Base-by-base conservation (phyloP, 495 filamentous ascomycete species). In the Hypoxylon lienhwacheense region DNA sequence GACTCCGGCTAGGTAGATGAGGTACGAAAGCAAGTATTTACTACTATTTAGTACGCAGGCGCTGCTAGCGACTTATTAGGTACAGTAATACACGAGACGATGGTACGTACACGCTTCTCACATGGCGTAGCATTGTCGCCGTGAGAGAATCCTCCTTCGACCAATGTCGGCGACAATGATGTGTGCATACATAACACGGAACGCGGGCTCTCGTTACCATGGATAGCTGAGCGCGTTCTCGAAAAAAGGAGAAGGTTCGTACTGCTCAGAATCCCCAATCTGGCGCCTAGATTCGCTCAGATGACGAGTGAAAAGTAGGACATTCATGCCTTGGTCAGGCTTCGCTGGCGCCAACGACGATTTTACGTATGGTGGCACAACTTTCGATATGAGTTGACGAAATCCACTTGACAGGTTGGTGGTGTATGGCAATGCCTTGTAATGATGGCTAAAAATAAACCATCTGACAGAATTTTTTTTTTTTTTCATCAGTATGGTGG, bases 41-140 rank as follows among this genome's bases (percentile, higher is more conserved):
- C 22, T 44, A 32, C 25, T 31, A 55, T 61, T 59, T 61, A 50
- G 28, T 11, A 47, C 39, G 35, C 52, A 61, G 58, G 58, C 58
- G 58, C 58, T 55, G 34, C 46, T 61, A 44, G 51, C 58, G 58
- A 48, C 36, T 42, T 55, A 55, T 55, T 47, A 55, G 34, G 42
- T 41, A 50, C 32, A 41, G 49, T 43, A 40, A 54, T 29, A 37
- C 29, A 40, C 21, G 20, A 15, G 8, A 55, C 33, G 37, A 11
- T 47, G 41, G 46, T 55, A 55, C 34, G 46, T 47, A 52, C 41
- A 50, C 24, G 20, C 12, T 31, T 36, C 17, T 15, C 22, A 47
- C 28, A n/a, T 17, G 32, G 33, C 20, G 58, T 55, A 45, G 58
- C 44, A 61, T 61, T 28, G 35, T 61, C n/a, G 51, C 46, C 34